Percentiles rank a stretch among this genome's conserved stretches.
phyloP scores from a whole-genome alignment of 2,329 filamentous ascomycete species.

The Fusarium albidum region DNA sequence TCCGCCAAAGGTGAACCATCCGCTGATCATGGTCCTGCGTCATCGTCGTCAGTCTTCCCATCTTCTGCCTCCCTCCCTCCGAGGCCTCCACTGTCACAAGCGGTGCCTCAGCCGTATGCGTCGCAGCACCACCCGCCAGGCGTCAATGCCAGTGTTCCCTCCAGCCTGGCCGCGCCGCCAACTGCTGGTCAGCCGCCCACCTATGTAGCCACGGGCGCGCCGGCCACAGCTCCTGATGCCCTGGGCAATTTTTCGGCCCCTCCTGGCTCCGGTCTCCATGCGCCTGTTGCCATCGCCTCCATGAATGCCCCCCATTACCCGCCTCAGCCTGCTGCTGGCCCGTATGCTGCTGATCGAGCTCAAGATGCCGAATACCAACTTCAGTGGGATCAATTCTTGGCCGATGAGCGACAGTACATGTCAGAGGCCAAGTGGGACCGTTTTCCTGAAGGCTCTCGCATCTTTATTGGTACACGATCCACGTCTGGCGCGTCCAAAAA shows the following conservation, averaged over 20 bases:
- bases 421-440: slow-evolving; percentile 82
- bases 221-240: slow-evolving; percentile 44
- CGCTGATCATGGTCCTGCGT: slow-evolving; percentile 38
- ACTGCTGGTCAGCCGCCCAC: slow-evolving; percentile 45
- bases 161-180: slow-evolving; percentile 41
- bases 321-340: slow-evolving; percentile 37
- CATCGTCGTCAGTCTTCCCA: slow-evolving; percentile 46
- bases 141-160: slow-evolving; percentile 43
- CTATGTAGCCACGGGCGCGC: slow-evolving; percentile 44
- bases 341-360: slow-evolving; percentile 41
- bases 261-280: slow-evolving; percentile 41
- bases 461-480: slow-evolving; percentile 76
- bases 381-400: slow-evolving; percentile 76
- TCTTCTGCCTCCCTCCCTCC: slow-evolving; percentile 56
- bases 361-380: slow-evolving; percentile 64
- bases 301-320: slow-evolving; percentile 45
- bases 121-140: slow-evolving; percentile 48
- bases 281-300: slow-evolving; percentile 39
- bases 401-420: slow-evolving; percentile 78
- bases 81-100: slow-evolving; percentile 53
- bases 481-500: slow-evolving; percentile 39
- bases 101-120: slow-evolving; percentile 47
- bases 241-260: slow-evolving; percentile 43
- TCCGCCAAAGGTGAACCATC: slow-evolving; percentile 38
- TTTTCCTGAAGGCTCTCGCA: slow-evolving; percentile 78